A percentile compares a stretch with the other conserved stretches of the same genome.
Evolutionary conservation across 2,329 filamentous ascomycete genomes (phyloP).

Genomic region (Tolypocladium cylindrosporum): DNA sequence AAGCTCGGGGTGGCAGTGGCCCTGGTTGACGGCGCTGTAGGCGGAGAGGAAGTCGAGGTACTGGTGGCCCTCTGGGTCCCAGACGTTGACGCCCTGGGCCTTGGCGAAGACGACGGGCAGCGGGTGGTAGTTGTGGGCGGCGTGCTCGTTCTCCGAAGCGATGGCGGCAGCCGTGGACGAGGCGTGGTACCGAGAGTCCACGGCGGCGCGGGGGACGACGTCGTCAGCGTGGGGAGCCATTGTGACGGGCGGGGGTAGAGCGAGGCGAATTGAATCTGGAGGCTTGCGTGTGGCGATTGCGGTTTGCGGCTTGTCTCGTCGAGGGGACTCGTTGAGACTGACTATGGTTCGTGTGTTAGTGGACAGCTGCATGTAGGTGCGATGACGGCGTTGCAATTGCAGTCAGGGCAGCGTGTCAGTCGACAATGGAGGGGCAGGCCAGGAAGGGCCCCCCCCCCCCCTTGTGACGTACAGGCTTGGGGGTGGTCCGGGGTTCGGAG

Average conservation of each 20-base stretch:
- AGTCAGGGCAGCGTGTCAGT: background rate
- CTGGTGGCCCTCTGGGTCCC: constrained; percentile 92
- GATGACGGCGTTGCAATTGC: background rate
- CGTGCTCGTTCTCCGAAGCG: constrained; percentile 68
- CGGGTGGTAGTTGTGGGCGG: constrained; percentile 98
- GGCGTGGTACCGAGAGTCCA: constrained; percentile 52
- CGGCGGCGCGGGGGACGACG: constrained; percentile 15
- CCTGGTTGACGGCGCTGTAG: constrained; percentile 96
- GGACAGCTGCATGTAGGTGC: background rate
- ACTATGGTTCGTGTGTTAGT: background rate
- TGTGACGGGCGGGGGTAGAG: constrained; percentile 6
- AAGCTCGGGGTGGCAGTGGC: constrained; percentile 93
- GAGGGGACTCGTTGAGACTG: background rate
- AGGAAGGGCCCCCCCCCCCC: background rate
- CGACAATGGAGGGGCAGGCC: background rate
- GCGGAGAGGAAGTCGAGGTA: constrained; percentile 98
- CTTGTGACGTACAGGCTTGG: background rate
- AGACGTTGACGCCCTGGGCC: constrained; percentile 78
- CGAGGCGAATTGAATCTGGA: background rate
- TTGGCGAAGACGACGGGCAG: constrained; percentile 87
- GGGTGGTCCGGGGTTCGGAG: background rate
- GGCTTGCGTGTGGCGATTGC: background rate
- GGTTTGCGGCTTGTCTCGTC: background rate
- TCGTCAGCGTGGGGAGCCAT: constrained; percentile 53
- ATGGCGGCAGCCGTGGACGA: constrained; percentile 73